Evolutionary conservation across 2,329 filamentous ascomycete genomes (phyloP).

Genomic region (Fusarium azukiicola): DNA sequence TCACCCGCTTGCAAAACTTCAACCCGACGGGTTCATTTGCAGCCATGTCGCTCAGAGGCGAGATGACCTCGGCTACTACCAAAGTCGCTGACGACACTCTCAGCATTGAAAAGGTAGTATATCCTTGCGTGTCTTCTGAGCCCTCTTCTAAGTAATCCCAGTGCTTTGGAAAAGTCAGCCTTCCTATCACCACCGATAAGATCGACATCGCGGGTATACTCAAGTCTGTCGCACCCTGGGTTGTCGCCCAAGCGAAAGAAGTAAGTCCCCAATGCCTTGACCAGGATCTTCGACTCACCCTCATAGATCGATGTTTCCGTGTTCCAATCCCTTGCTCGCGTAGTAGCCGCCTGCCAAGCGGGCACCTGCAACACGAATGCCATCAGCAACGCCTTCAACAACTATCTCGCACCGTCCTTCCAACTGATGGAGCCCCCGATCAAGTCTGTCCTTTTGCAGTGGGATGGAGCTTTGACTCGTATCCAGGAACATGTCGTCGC

Average conservation of each 20-base stretch:
- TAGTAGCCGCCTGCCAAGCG: not conserved
- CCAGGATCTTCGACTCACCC: not conserved
- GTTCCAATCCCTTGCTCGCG: not conserved
- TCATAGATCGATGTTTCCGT: not conserved
- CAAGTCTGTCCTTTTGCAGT: not conserved
- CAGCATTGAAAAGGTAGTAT: not conserved
- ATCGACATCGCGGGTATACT: not conserved
- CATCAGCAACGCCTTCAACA: not conserved
- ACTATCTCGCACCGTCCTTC: not conserved
- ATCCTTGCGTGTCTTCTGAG: rapidly evolving
- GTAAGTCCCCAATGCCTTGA: not conserved
- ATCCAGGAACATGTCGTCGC: not conserved
- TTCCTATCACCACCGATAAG: not conserved
- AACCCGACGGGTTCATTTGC: not conserved
- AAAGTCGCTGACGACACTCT: not conserved
- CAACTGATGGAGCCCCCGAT: not conserved
- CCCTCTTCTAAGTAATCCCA: not conserved
- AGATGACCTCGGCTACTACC: not conserved
- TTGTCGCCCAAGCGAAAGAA: not conserved
- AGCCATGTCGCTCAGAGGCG: slow-evolving; percentile 3
- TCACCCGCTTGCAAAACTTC: not conserved
- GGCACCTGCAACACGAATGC: not conserved
- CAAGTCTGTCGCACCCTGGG: not conserved
- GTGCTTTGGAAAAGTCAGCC: not conserved
- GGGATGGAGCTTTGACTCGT: not conserved